Evolutionary conservation across 495 filamentous ascomycete species (phyloP).

Genomic region (Neurospora discreta): DNA sequence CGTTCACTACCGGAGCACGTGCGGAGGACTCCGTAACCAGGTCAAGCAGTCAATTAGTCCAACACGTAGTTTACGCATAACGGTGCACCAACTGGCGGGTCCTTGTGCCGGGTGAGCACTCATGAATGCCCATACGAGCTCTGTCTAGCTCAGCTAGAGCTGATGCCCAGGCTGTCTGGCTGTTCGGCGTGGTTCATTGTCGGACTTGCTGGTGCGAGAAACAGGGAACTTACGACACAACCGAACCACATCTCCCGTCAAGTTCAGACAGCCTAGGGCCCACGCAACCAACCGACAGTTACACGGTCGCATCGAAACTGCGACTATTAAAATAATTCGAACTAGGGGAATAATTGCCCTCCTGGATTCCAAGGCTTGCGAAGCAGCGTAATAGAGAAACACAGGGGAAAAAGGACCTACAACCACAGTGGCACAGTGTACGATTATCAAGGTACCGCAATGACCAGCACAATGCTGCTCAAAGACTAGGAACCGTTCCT

Average conservation of each 20-base stretch:
- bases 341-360: background rate
- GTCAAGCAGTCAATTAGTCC: background rate
- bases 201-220: background rate
- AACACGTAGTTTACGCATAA: background rate
- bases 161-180: background rate
- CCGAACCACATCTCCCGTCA: too few species aligned
- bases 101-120: background rate
- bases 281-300: background rate
- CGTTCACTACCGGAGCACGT: background rate
- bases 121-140: background rate
- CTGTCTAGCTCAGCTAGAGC: background rate
- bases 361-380: background rate
- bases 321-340: background rate
- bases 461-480: background rate
- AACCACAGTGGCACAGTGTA: background rate
- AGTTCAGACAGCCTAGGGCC: background rate
- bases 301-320: background rate
- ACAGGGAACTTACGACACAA: background rate
- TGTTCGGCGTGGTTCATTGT: background rate
- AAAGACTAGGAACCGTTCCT: background rate
- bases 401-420: background rate
- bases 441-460: background rate
- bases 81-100: background rate
- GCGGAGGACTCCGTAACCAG: background rate
- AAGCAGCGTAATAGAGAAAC: background rate